Base-by-base conservation (phyloP, 1,284 basidiomycete genomes). In the Ceratobasidium papillatum region DNA sequence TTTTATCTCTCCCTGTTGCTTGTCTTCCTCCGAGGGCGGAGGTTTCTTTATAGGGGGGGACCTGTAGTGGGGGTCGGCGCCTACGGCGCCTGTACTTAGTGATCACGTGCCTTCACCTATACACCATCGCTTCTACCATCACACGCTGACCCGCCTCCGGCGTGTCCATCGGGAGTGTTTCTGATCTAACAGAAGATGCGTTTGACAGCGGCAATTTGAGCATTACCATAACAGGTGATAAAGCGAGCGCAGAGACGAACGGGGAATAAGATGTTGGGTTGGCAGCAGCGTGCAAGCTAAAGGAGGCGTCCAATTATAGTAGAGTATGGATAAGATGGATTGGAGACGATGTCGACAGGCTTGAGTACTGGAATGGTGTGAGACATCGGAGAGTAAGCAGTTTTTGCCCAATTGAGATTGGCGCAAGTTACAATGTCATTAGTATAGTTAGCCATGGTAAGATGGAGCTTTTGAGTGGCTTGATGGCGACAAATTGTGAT, bases 341-440 rank as follows among this genome's bases (percentile, higher is more conserved):
- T 25, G 7, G 59, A 11, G 59, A n/a, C 36, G 36, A 4, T 11
- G 9, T 62, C 59, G 36, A 32, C n/a, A 11, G 59, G 59, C 9
- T 19, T 19, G 3, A 62, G 59, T 12, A 36, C 22, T 38, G 11
- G 22, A 8, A 4, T 5, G 12, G 32, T 43, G 38, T 36, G 43
- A 4, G 45, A 27, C 45, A 51, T 32, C 3, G 32, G 74, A 30
- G 8, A 25, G 25, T 14, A 41, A 7, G 38, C 58, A 0, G 72
- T 32, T 30, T 74, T 68, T 1, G 72, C 58, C 17, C 45, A 43
- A 8, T 52, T 14, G 1, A 75, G 14, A 1, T 59, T n/a, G 32
- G 77, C 74, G 9, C 73, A 17, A 11, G 19, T 22, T 17, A 78
- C 71, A n/a, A 78, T 45, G 4, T 52, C 66, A 4, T 75, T 30